Base-by-base conservation (phyloP, 495 filamentous ascomycete genomes). In the Penicillium simplicissimum region DNA sequence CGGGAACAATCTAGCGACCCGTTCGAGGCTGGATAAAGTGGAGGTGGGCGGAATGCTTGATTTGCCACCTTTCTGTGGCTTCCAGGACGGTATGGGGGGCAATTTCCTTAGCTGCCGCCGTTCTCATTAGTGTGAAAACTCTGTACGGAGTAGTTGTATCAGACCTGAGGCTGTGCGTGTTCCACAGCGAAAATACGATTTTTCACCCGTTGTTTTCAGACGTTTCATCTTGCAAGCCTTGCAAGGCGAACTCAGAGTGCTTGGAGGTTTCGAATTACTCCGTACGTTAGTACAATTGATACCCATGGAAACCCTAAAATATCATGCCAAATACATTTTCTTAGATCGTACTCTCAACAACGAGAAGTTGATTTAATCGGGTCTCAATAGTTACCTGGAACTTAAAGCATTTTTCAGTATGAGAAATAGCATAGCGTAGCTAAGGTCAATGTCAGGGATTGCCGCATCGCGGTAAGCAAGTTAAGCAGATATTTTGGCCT, bases 401-500 rank as follows among this genome's bases (percentile, higher is more conserved):
- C 3, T 40, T 40, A n/a, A 0, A n/a, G 37, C 37, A 13, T 40
- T 40, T 36, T 40, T 40, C 37, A 40, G 37, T 40, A 40, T 40
- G n/a, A 40, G 13, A 40, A 40, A 40, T 40, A n/a, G 37, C 37
- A n/a, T 40, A n/a, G 13, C 37, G 37, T 40, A 40, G 37, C 37
- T 40, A 45, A 34, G 37, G 37, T n/a, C 11, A 53, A 21, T 15
- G 51, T 40, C 7, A 21, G 8, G 14, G 17, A 17, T 21, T 19
- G 33, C 25, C 35, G 48, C 3, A 10, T 59, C 42, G 58, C 25
- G 54, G 35, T 15, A 65, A 40, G 23, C 37, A 23, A 13, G 36
- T 40, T 38, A 67, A 56, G 55, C 62, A 55, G 59, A 60, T 62
- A n/a, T 60, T 8, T 42, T 51, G 10, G 64, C 60, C 15, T 55